Evolutionary conservation across 208 protist species (phyloP).

Genomic region (Acanthamoeba divionensis): DNA sequence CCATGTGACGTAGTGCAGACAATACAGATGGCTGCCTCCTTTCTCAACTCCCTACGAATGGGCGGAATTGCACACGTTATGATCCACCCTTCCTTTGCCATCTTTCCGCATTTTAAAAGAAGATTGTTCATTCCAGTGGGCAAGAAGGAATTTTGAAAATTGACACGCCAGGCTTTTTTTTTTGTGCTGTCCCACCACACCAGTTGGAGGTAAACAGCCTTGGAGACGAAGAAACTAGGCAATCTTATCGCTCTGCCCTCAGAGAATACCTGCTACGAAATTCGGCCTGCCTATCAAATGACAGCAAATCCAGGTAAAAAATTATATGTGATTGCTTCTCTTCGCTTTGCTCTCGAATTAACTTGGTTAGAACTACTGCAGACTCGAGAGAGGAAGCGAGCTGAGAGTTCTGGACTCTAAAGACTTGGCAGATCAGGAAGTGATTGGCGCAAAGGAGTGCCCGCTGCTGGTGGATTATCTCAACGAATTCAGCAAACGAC

Average conservation of each 20-base stretch:
- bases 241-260: conserved; percentile 45
- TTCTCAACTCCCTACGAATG: conserved; percentile 46
- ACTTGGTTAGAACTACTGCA: not conserved
- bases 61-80: not conserved
- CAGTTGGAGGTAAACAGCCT: conserved; percentile 63
- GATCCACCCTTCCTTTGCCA: no score
- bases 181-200: not conserved
- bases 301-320: conserved; percentile 11
- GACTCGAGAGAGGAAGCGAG: conserved; percentile 54
- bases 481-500: not conserved
- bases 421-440: conserved; percentile 41
- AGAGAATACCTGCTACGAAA: conserved; percentile 3
- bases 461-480: conserved; percentile 59
- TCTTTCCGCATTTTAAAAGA: no score
- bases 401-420: conserved; percentile 74
- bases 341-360: not conserved
- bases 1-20: conserved; percentile 55
- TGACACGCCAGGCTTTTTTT: no score
- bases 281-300: not conserved
- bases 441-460: conserved; percentile 9
- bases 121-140: no score
- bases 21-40: conserved; percentile 54
- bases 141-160: no score
- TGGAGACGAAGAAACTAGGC: conserved; percentile 60
- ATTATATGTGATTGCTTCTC: not conserved